Base-by-base conservation (phyloP, 495 filamentous ascomycete species). In the Friedmanniomyces simplex region DNA sequence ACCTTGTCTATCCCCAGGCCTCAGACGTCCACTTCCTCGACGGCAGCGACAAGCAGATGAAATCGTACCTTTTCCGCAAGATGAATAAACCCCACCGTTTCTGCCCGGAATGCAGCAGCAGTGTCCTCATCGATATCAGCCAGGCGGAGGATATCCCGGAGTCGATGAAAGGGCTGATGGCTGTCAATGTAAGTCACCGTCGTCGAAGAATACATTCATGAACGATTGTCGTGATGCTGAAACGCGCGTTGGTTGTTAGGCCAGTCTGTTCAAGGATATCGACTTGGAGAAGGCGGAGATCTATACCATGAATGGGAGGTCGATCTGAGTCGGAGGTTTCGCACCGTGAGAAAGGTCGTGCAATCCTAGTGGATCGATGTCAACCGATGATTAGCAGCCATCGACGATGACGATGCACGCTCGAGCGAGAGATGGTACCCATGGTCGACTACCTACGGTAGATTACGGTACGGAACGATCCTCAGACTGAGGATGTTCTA, bases 1-100 rank as follows among this genome's bases (percentile, higher is more conserved):
- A 71, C 25, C 66, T 72, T 18, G 68, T 72, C 41, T 72, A 71
- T 43, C 71, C 72, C 0, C 47, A 57, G 13, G 55, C 47, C 12
- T 32, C 66, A 12, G 64, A 74, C 26, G 60, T 74, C 39, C 51
- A 49, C 5, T 54, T 68, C 30, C 22, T 58, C 16, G 42, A 43
- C 22, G 67, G 63, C 11, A 43, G 18, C 30, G 18, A 65, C 21
- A 57, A 68, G 12, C n/a, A 52, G 18, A 32, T 72, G 46, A 66
- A 61, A 25, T 21, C 39, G 0, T 70, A 73, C 58, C 39, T 21
- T 16, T 68, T 69, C 37, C 68, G 58, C 0, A 57, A 30, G n/a
- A 47, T 54, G 50, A 46, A 42, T 1, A 48, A 26, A 2, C 36
- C 13, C 30, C 70, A 72, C 50, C 59, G 59, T 18, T 70, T 73